Base-by-base conservation (phyloP, 208 protist species). In the Trypanosoma grayi region DNA sequence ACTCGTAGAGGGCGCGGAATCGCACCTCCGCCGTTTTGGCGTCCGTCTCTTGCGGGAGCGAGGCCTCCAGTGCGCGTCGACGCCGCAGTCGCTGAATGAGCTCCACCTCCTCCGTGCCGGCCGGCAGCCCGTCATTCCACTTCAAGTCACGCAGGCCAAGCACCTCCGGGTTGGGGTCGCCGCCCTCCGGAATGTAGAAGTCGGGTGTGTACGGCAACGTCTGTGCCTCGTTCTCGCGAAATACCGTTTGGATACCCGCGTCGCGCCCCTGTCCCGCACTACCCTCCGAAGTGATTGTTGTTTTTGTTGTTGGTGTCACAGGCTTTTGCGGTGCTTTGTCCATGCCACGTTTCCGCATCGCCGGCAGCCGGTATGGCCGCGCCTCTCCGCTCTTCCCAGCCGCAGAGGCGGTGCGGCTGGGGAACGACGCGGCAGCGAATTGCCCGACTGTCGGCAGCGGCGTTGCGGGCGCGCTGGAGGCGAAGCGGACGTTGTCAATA, bases 201-300 rank as follows among this genome's bases (percentile, higher is more conserved):
- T 85, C 83, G 0, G 91, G 91, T 7, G 91, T 83, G 75, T 94
- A 97, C 6, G 91, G 91, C 45, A 86, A 66, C n/a, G 91, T 97
- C 81, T 97, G 91, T 5, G 74, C 71, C 20, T 97, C 91, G 62
- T 89, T 93, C 46, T 97, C 88, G 2, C 88, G 80, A 36, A 77
- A 90, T 18, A 68, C 56, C 10, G 88, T 97, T 46, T 97, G 88
- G 5, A 75, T 71, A 6, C 33, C 73, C 2, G 60, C 72, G 25
- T 81, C 77, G 14, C 73, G 60, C 24, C 24, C 25, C 1, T 18
- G 50, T 27, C n/a, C 63, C 11, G 25, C 46, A 27, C 5, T 25
- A 2, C 28, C 28, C 28, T 18, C 45, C 5, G 36, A 8, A 30
- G 51, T 25, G 16, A 16, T 30, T 36, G 1, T 20, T 28, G 9